phyloP scores from a whole-genome alignment of 805 yeast species.

The Priceomyces melissophilus region DNA sequence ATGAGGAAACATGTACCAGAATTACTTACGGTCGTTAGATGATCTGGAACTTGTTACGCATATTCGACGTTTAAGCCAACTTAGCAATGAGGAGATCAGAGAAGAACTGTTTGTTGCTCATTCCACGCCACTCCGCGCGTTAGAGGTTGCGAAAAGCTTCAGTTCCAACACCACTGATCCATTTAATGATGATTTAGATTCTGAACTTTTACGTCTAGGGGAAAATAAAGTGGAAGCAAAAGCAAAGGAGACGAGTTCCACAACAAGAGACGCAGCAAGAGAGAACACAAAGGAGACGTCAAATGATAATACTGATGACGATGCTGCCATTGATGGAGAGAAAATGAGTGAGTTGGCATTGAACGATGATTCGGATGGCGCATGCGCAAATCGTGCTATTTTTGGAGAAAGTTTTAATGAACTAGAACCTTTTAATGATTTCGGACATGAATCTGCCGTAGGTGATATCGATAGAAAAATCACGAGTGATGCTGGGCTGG shows the following conservation, averaged over 20 bases:
- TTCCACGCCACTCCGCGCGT: neutral
- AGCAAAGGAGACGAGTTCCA: neutral
- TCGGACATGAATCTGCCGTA: too few relatives aligned
- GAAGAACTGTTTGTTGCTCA: constrained; percentile 2
- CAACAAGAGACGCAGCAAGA: neutral
- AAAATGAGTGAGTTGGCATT: neutral
- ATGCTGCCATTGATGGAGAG: constrained; percentile 1
- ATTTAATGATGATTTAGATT: constrained; percentile 21
- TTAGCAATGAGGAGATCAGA: neutral
- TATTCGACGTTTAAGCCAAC: constrained; percentile 13
- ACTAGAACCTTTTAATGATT: too few relatives aligned
- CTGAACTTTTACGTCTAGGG: constrained; percentile 9
- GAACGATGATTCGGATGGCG: neutral
- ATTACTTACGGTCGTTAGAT: constrained; percentile 17
- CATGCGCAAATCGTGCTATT: too few relatives aligned
- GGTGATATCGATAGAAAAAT: neutral
- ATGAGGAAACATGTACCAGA: constrained; percentile 6
- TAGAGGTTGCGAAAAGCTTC: constrained; percentile 2
- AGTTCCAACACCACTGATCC: constrained; percentile 17
- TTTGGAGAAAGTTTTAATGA: too few relatives aligned
- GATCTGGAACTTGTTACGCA: constrained; percentile 17
- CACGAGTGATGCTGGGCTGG: neutral
- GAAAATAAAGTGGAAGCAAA: constrained; percentile 8
- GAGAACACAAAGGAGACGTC: constrained; percentile 4
- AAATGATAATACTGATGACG: constrained; percentile 6